Evolutionary conservation across 1,284 basidiomycete species (phyloP), one percentile per base, ranked within the genome.

Genomic region (Cutaneotrichosporon mucoides): DNA sequence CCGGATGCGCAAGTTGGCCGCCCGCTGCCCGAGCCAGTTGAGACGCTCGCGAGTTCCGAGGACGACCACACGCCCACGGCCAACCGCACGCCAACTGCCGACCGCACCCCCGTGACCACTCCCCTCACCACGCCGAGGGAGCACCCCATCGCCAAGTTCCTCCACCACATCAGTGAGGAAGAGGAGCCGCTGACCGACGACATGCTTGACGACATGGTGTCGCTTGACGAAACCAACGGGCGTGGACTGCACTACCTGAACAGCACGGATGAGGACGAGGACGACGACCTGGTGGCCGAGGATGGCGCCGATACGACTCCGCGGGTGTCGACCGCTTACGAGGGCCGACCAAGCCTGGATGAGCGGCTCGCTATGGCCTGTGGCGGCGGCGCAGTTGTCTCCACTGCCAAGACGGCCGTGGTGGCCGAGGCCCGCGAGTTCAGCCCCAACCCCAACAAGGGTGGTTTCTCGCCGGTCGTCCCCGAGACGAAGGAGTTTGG

Each of bases 141-240:
- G 11, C 59, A 51, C 9, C 44, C 56, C 6, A 58, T 58, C 10
- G 45, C 55, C 24, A 45, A 44, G 43, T 60, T 53, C 60, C 56
- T 60, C 8, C 49, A 56, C 6, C 60, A 65, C 53, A 62, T 65
- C 46, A 57, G 56, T 16, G 63, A 65, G 46, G 66, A 60, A 40
- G 63, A 65, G 60, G 63, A 62, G 50, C 60, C 60, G 13, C 42
- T 63, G 5, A 57, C 56, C 24, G 63, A 65, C 47, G 60, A 62
- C 53, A 57, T 55, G 50, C 51, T 65, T 7, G 54, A 57, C 13
- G 63, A 65, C 44, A 57, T 65, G 51, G 59, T 65, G 41, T 50
- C 50, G 6, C 46, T 53, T n/a, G 43, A 55, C 24, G 57, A 43
- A 2, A 50, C 56, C 45, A 40, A 47, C n/a, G 50, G 43, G 2